Base-by-base conservation (phyloP, 768 basidiomycete genomes). In the Leccinum rimulosum region DNA sequence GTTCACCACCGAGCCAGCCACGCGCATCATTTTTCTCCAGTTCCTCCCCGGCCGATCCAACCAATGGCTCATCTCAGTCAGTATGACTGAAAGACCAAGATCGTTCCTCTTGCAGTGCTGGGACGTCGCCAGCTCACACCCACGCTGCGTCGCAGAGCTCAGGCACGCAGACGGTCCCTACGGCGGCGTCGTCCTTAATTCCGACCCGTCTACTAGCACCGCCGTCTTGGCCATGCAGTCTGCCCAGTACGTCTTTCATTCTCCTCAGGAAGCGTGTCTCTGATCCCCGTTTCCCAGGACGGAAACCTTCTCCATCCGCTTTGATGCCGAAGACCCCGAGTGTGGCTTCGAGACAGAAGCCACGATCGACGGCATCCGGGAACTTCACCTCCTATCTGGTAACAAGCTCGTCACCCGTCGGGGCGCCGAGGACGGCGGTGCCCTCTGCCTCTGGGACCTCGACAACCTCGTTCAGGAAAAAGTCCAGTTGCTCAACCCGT, bases 81-180 rank as follows among this genome's bases (percentile, higher is more conserved):
- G 73, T 0, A 73, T 62, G 63, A 64, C 59, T 1, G 57, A 56
- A 0, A 68, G 56, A 1, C 65, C 67, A 0, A 68, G 71, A 17
- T 50, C 61, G 12, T 79, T 76, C 30, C 70, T 70, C 25, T 56
- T 87, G 28, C 82, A 84, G 40, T 84, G 84, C 63, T 88, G 87
- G 87, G 82, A 87, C 61, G 49, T 85, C 9, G 51, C 66, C 0
- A 10, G 56, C 11, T 54, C 64, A 3, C 59, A 68, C 0, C 77
- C 80, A 0, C 61, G 52, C 8, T 83, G 80, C 60, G 65, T 84
- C 35, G 84, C 84, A 1, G 65, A 71, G 6, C 75, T 76, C 52
- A 57, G 15, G 1, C 71, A 65, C 62, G 64, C 55, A 33, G 70
- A 77, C 31, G 68, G 64, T 5, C 73, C 71, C 11, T 76, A 80